A percentile compares a stretch with the other conserved stretches of the same genome.
Evolutionary conservation across 768 basidiomycete species (phyloP).

Genomic region (Boletellus sp.): DNA sequence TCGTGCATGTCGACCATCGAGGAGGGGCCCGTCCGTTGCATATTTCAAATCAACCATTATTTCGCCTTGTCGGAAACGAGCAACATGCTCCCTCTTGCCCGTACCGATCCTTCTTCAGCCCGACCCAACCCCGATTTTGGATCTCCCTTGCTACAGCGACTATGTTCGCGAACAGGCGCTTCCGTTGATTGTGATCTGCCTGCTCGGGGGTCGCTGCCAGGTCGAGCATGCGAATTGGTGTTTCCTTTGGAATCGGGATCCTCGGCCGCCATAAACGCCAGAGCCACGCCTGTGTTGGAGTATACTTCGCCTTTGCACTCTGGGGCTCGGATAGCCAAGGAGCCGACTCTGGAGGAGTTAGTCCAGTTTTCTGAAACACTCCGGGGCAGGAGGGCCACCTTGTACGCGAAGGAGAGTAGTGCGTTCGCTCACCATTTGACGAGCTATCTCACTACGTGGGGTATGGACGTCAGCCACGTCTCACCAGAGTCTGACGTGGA

Average conservation of each 20-base stretch:
- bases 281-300: conserved; percentile 39
- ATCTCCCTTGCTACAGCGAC: conserved; percentile 54
- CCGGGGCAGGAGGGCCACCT: conserved; percentile 74
- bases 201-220: conserved; percentile 39
- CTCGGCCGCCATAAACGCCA: conserved; percentile 39
- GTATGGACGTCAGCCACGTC: conserved; percentile 85
- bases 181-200: conserved; percentile 37
- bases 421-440: conserved; percentile 92
- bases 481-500: conserved; percentile 58
- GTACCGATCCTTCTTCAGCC: conserved; percentile 5
- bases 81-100: conserved; percentile 6
- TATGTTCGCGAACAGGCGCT: conserved; percentile 59
- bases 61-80: conserved; percentile 28
- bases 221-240: conserved; percentile 62
- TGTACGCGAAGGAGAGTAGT: conserved; percentile 84
- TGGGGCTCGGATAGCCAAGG: conserved; percentile 50
- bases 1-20: conserved; percentile 23
- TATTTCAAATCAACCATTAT: conserved; percentile 56
- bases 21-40: conserved; percentile 47
- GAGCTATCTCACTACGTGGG: conserved; percentile 91
- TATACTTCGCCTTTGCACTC: conserved; percentile 48
- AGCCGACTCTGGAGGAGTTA: conserved; percentile 81
- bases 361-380: conserved; percentile 75
- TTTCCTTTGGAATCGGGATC: conserved; percentile 62
- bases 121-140: conserved; percentile 42